Evolutionary conservation across 106 monocot genomes (phyloP).

Genomic region (Allium sativum): DNA sequence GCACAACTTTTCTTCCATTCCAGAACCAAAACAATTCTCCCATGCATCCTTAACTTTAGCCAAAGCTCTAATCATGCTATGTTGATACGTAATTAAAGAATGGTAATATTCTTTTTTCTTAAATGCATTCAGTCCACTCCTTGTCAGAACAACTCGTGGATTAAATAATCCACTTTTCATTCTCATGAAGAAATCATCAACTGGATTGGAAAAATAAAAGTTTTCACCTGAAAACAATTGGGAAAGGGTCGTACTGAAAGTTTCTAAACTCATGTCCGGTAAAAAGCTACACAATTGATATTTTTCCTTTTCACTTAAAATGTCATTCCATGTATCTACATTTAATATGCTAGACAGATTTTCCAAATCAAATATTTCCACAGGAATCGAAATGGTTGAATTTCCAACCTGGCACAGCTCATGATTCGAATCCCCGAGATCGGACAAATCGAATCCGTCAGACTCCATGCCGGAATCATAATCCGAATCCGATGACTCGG

Average conservation of each 20-base stretch:
- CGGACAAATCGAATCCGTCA: constrained; percentile 49
- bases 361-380: constrained; percentile 7
- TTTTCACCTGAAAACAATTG: constrained; percentile 59
- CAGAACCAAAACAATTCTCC: constrained; percentile 39
- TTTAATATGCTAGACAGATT: constrained; percentile 10
- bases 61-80: constrained; percentile 57
- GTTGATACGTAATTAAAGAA: constrained; percentile 51
- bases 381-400: constrained; percentile 39
- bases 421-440: constrained; percentile 43
- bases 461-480: constrained; percentile 66
- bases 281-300: constrained; percentile 42
- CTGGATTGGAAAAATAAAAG: constrained; percentile 71
- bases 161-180: constrained; percentile 46
- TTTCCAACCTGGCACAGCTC: constrained; percentile 75
- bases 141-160: constrained; percentile 53
- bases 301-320: constrained; percentile 70
- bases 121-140: constrained; percentile 33
- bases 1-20: constrained; percentile 49
- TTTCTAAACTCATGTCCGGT: constrained; percentile 73
- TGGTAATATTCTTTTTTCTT: constrained; percentile 56
- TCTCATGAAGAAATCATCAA: constrained; percentile 6
- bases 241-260: constrained; percentile 36
- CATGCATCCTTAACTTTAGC: constrained; percentile 31
- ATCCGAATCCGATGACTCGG: constrained; percentile 6
- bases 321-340: constrained; percentile 49